These are phyloP conservation scores for Poa annua DNA, from an alignment of 176 grass and related monocot species.

Conservation along the genomic window DNA sequence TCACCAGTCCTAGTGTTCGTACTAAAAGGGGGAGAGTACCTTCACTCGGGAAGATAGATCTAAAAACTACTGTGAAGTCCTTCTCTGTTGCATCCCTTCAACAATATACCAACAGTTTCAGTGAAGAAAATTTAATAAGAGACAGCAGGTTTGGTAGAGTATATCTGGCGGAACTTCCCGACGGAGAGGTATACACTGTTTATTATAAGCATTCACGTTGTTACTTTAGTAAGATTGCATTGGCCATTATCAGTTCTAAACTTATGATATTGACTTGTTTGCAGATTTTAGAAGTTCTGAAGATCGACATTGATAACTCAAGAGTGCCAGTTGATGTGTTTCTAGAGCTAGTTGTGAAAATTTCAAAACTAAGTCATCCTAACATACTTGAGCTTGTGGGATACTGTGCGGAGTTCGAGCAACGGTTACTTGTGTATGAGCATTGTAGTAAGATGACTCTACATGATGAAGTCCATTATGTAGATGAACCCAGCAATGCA, in stretches of 20 bases:
- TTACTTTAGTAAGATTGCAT: conserved; percentile 29
- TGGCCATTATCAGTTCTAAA: conserved; percentile 39
- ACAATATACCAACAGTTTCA: conserved; percentile 90
- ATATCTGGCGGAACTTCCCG: conserved; percentile 87
- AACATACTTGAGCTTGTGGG: conserved; percentile 84
- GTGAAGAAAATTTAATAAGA: conserved; percentile 85
- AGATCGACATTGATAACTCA: conserved; percentile 74
- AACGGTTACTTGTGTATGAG: conserved; percentile 80
- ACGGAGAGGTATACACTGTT: conserved; percentile 72
- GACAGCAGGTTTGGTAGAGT: conserved; percentile 79
- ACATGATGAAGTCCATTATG: conserved; percentile 80
- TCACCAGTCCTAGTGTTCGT: conserved; percentile 52
- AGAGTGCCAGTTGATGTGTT: conserved; percentile 77
- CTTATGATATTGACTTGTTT: conserved; percentile 28
- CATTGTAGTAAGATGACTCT: conserved; percentile 86
- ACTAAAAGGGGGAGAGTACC: conserved; percentile 51
- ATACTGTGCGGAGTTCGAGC: conserved; percentile 93
- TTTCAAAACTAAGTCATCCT: conserved; percentile 84
- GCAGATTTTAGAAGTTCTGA: conserved; percentile 94
- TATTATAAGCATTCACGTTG: not conserved
- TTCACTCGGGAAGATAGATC: conserved; percentile 52
- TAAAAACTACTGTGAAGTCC: conserved; percentile 69
- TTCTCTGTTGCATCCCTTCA: conserved; percentile 83
- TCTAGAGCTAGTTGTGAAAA: conserved; percentile 71
- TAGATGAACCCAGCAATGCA: conserved; percentile 58